Base-by-base conservation (phyloP, 148 eudicot species). In the Diospyros kaki region DNA sequence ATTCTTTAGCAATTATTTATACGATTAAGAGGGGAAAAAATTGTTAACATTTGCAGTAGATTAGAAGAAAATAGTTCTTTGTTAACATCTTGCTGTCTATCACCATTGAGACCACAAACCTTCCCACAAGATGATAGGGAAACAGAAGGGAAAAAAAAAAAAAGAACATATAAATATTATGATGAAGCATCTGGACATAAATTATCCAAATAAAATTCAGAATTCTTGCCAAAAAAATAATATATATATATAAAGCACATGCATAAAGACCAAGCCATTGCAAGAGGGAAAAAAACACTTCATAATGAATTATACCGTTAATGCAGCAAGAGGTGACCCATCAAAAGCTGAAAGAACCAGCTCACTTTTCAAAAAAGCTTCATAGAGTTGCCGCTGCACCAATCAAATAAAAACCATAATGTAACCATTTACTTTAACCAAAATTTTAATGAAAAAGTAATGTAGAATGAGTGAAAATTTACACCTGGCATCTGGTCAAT, bases 281-380 rank as follows among this genome's bases (percentile, higher is more conserved):
- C 0, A 28, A 10, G 11, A 9, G 12, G 12, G 59, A 55, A 55
- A 10, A 55, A 13, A 55, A 9, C 0, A 55, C 3, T 9, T 3
- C 59, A 9, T 55, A 55, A 55, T 55, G 59, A 48, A 68, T 64
- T 15, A 43, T 93, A 95, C 99, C 96, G 99, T 95, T 64, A 95
- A 81, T 64, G 99, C 98, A 76, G 99, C 99, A 56, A 95, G 83
- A 73, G 99, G 98, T 68, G 99, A 93, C 62, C 99, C 98, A 84
- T 95, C 99, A 86, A 90, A 95, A 70, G 99, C 96, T 39, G 99
- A 95, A 76, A 95, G 81, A 71, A 95, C 99, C 69, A 95, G 81
- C 82, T 95, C 99, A 89, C 98, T 93, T 74, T 87, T 93, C 81
- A 95, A 75, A 80, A 89, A 95, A 55, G 98, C 97, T 88, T 91